Conservation (phyloP, 2,329 filamentous ascomycete genomes). For the Zymoseptoria ardabiliae region DNA sequence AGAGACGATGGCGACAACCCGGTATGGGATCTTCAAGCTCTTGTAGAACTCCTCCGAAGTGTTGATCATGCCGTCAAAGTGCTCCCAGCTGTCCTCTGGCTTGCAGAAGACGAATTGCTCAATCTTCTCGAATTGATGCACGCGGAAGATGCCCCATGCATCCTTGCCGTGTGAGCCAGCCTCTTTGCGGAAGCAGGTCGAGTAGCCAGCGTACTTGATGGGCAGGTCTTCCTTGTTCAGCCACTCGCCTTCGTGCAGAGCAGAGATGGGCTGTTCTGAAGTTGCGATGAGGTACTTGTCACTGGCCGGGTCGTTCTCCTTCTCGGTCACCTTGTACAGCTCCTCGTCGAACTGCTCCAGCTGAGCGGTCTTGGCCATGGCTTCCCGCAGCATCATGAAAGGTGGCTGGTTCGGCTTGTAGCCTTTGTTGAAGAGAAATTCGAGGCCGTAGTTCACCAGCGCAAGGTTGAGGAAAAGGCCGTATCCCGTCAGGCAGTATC, state of each 20-base stretch:
- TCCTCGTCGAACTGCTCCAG: conserved; percentile 97
- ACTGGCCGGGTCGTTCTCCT: conserved; percentile 68
- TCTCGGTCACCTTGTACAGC: conserved; percentile 86
- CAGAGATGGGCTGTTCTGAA: conserved; percentile 90
- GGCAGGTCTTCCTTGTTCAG: conserved; percentile 75
- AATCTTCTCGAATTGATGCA: conserved; percentile 96
- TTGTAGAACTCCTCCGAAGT: conserved; percentile 94
- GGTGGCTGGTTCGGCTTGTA: conserved; percentile 58
- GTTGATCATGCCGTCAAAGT: conserved; percentile 86
- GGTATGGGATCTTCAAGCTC: conserved; percentile 80
- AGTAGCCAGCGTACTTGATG: conserved; percentile 82
- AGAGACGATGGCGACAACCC: conserved; percentile 90
- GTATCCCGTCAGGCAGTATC: conserved; percentile 85
- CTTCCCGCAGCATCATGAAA: conserved; percentile 88
- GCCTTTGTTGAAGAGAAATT: conserved; percentile 75
- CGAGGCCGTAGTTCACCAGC: conserved; percentile 87
- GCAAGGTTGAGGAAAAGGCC: conserved; percentile 89
- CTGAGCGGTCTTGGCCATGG: conserved; percentile 98
- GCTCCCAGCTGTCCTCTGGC: conserved; percentile 85
- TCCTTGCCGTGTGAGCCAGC: conserved; percentile 87
- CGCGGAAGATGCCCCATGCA: conserved; percentile 95
- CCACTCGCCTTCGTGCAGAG: conserved; percentile 85
- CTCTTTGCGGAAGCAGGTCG: conserved; percentile 92
- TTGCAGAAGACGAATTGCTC: conserved; percentile 76
- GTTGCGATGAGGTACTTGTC: conserved; percentile 83